phyloP scores from a whole-genome alignment of 75 land plant genomes.

The Picea sitchensis region DNA sequence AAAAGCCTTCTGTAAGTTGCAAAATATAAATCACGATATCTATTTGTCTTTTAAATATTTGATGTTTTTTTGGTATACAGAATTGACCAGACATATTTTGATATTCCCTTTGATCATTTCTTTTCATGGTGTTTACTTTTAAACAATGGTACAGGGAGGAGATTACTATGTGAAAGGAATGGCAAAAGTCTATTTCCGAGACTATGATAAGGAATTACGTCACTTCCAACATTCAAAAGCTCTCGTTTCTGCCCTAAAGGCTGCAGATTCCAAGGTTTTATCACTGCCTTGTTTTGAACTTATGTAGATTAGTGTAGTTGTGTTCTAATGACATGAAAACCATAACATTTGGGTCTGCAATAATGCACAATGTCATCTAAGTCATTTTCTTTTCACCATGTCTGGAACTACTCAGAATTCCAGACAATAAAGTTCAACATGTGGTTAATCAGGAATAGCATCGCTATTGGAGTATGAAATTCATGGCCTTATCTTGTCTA shows the following conservation, averaged over 20 bases:
- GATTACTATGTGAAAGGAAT: slow-evolving; percentile 49
- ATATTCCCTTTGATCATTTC: not conserved
- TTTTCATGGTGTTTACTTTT: not conserved
- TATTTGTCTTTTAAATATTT: slow-evolving; percentile 6
- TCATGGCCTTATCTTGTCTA: too few species aligned
- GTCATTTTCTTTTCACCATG: too few species aligned
- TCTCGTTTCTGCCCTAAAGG: slow-evolving; percentile 46
- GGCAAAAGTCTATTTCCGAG: slow-evolving; percentile 46
- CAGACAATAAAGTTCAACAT: too few species aligned
- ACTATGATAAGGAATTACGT: slow-evolving; percentile 70
- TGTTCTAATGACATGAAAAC: too few species aligned
- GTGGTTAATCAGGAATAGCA: too few species aligned
- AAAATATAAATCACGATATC: not conserved
- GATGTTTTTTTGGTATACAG: not conserved
- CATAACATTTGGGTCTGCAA: too few species aligned
- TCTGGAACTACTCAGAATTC: too few species aligned
- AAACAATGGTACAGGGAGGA: slow-evolving; percentile 29
- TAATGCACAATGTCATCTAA: too few species aligned
- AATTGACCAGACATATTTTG: not conserved
- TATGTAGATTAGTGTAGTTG: too few species aligned
- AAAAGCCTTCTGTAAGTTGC: slow-evolving; percentile 47
- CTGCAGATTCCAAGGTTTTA: slow-evolving; percentile 37
- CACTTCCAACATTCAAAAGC: slow-evolving; percentile 88
- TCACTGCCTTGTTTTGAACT: too few species aligned
- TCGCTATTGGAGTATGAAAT: too few species aligned